Evolutionary conservation across 2,329 filamentous ascomycete species (phyloP), one percentile per base, ranked within the genome.

Genomic region (Claviceps sorghi): DNA sequence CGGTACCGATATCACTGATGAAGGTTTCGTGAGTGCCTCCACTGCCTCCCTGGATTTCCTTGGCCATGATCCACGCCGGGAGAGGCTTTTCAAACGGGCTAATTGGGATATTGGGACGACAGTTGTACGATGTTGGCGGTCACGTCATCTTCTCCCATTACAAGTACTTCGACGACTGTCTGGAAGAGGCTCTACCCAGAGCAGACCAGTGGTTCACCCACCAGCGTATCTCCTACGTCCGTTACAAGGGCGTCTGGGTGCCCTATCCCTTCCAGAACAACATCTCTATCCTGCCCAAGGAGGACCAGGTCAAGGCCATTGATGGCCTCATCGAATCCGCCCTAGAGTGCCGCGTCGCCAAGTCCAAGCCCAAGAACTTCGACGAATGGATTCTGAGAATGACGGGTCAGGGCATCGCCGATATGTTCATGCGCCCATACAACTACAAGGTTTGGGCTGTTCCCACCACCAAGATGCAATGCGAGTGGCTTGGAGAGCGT

Each of bases 401-500:
- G 76, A 90, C 86, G 74, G 93, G 93, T 63, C 75, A 80, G 62
- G 91, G 91, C 62, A 79, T 98, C 64, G 91, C 90, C 60, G 83
- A 98, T 69, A 78, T 91, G 62, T 98, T 98, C 80, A 98, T 98
- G 93, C 80, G 93, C 63, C 93, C 93, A 52, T 98, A 98, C 80
- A 98, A 98, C 82, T 98, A 84, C 83, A 98, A 98, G 77, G 93
- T 98, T 67, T 98, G 93, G 93, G 93, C 93, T 57, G 91, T 97
- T 62, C 93, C 93, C 54, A 96, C 91, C 53, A 95, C 86, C 61
- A 95, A 95, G 90, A 98, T 98, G 93, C 93, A 97, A 87, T 95
- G 89, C 71, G 76, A 84, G 69, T 98, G 93, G 93, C 86, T 97
- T 57, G 93, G 93, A 63, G 93, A 98, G 82, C 91, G 93, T 78